A percentile compares a stretch with the other conserved stretches of the same genome.
These are phyloP conservation scores for Pseudoturritis turrita DNA, from an alignment of 345 rosid genomes.

Conservation along the genomic window DNA sequence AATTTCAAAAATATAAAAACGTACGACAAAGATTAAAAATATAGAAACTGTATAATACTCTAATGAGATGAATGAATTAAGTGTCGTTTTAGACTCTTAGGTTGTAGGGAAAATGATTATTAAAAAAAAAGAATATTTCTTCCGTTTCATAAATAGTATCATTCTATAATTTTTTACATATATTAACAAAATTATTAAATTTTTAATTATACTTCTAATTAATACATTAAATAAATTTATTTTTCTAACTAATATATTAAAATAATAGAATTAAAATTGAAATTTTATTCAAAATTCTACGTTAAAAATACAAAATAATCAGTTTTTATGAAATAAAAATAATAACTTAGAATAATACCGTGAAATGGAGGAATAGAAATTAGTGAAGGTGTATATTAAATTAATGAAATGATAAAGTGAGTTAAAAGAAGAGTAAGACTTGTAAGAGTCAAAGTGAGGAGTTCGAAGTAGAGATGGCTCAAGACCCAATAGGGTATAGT, in stretches of 20 bases:
- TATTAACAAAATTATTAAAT: too few relatives aligned
- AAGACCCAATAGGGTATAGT: slow-evolving; percentile 35
- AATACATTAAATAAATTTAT: too few relatives aligned
- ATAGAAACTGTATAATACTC: neutral
- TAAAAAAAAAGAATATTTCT: too few relatives aligned
- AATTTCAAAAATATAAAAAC: slow-evolving; percentile 3
- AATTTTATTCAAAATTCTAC: too few relatives aligned
- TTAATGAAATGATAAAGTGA: neutral
- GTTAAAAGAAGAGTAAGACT: slow-evolving; percentile 28
- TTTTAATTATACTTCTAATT: too few relatives aligned
- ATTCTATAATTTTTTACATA: too few relatives aligned
- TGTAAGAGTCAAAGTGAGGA: slow-evolving; percentile 43
- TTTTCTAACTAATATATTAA: too few relatives aligned
- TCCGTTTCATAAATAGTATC: too few relatives aligned
- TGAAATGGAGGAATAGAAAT: neutral
- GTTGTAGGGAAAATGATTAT: neutral
- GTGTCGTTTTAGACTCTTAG: neutral
- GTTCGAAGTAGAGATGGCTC: slow-evolving; percentile 49
- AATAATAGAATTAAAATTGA: too few relatives aligned
- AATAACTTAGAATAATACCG: too few relatives aligned
- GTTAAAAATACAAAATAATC: too few relatives aligned
- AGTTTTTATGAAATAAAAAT: too few relatives aligned
- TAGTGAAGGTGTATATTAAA: slow-evolving; percentile 16
- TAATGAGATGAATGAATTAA: neutral
- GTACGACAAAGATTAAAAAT: neutral